These are phyloP conservation scores for Didymella arachidicola DNA, from an alignment of 2,329 filamentous ascomycete species.

Conservation along the genomic window DNA sequence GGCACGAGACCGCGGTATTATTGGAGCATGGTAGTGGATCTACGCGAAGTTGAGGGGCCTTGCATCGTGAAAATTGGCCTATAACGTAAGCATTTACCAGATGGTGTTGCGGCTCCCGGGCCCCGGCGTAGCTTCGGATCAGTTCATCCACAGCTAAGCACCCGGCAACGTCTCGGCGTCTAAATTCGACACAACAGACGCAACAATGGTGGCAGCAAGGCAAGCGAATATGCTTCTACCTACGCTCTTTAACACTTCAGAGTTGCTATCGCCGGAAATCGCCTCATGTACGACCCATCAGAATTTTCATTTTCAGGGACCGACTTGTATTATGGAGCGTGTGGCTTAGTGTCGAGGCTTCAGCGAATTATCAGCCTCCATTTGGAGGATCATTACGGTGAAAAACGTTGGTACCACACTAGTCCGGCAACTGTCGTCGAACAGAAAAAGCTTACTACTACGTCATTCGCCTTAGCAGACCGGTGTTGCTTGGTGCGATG, in stretches of 20 bases:
- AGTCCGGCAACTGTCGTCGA: slow-evolving; percentile 9
- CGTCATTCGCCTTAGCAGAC: slow-evolving; percentile 27
- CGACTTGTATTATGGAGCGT: background rate
- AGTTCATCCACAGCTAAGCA: background rate
- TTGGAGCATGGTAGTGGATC: background rate
- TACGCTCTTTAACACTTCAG: background rate
- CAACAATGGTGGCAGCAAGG: background rate
- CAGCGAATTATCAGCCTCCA: slow-evolving; percentile 20
- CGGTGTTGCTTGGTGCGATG: slow-evolving; percentile 6
- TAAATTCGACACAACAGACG: background rate
- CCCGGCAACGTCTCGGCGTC: background rate
- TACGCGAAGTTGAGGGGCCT: background rate
- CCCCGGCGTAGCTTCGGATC: background rate
- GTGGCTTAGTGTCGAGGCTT: slow-evolving; percentile 1
- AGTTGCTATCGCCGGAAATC: background rate
- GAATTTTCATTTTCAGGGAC: background rate
- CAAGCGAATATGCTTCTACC: background rate
- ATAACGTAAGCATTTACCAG: slow-evolving; percentile 11
- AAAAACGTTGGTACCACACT: slow-evolving; percentile 11
- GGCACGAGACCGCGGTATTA: slow-evolving; percentile 1
- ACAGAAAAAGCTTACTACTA: slow-evolving; percentile 16
- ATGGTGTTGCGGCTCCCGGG: slow-evolving; percentile 5
- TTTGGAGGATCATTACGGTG: slow-evolving; percentile 25
- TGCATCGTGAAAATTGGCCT: background rate
- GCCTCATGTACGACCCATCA: slow-evolving; percentile 5